phyloP scores from a whole-genome alignment of 192 early-diverging fungal genomes.

The Coemansia sp. region DNA sequence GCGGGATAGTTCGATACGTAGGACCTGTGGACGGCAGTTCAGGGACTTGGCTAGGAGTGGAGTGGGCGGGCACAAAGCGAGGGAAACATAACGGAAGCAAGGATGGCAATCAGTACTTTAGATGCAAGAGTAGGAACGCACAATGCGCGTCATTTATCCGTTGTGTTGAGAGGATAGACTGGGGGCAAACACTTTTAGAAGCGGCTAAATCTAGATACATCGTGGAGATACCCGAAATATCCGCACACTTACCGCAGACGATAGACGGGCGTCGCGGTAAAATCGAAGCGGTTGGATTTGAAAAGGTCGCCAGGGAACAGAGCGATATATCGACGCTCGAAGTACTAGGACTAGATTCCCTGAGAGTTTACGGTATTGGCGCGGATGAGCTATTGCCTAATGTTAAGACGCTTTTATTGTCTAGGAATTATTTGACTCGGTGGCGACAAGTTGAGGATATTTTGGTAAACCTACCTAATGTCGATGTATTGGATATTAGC shows the following conservation, averaged over 20 bases:
- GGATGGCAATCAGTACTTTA: not conserved
- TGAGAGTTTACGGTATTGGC: conserved; percentile 1
- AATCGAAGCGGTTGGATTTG: conserved; percentile 38
- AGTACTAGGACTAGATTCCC: conserved; percentile 21
- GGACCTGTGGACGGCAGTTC: conserved; percentile 36
- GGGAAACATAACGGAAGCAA: conserved; percentile 52
- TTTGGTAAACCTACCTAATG: not conserved
- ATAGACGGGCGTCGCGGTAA: conserved; percentile 42
- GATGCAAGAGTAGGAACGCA: not conserved
- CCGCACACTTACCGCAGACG: not conserved
- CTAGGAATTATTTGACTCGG: conserved; percentile 28
- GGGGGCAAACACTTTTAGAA: conserved; percentile 28
- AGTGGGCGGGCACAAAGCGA: conserved; percentile 37
- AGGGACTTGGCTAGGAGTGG: conserved; percentile 53
- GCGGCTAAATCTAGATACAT: conserved; percentile 31
- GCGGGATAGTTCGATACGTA: conserved; percentile 48
- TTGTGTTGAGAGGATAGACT: conserved; percentile 27
- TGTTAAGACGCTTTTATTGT: conserved; percentile 22
- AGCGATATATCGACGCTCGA: conserved; percentile 9
- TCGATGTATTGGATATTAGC: conserved; percentile 28
- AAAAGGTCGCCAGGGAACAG: conserved; percentile 26
- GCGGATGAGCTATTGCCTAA: not conserved
- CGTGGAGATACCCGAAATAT: not conserved
- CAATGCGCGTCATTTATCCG: conserved; percentile 39
- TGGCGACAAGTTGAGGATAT: conserved; percentile 25